Evolutionary conservation across 257 asterid genomes (phyloP).

Genomic region (Echium plantagineum): DNA sequence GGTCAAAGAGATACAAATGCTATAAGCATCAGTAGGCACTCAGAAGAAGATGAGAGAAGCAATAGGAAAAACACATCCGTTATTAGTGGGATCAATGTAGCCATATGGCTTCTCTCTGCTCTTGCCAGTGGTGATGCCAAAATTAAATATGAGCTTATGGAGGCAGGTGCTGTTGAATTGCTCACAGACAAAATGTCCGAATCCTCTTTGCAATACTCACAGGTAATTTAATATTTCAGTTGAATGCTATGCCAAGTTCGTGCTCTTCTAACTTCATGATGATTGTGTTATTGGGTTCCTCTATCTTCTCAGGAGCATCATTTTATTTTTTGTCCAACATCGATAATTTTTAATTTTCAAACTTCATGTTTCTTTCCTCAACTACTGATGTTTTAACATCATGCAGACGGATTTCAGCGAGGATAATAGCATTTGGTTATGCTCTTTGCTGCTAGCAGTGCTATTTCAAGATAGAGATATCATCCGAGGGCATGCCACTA

Average conservation of each 20-base stretch:
- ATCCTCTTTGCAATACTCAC: constrained; percentile 50
- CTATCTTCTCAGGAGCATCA: too few species aligned
- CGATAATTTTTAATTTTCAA: background rate
- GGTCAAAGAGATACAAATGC: constrained; percentile 40
- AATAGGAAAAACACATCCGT: constrained; percentile 51
- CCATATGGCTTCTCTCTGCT: constrained; percentile 81
- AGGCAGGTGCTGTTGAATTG: constrained; percentile 89
- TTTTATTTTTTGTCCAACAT: too few species aligned
- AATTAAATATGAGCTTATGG: constrained; percentile 68
- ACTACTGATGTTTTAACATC: background rate
- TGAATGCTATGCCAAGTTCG: background rate
- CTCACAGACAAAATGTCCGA: constrained; percentile 72
- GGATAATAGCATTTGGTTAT: constrained; percentile 79
- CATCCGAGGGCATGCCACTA: constrained; percentile 67
- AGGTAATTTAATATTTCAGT: constrained; percentile 32
- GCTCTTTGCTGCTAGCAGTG: constrained; percentile 66
- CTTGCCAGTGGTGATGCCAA: constrained; percentile 69
- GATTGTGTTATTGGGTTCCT: background rate
- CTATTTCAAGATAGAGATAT: constrained; percentile 84
- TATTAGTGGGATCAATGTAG: constrained; percentile 60
- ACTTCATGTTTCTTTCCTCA: background rate
- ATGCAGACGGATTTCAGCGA: constrained; percentile 74
- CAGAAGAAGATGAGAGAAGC: constrained; percentile 33
- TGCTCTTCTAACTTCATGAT: background rate
- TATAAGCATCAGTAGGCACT: constrained; percentile 57